Conservation (phyloP, 2,329 filamentous ascomycete species). For the Pyrenophora tritici-repentis region DNA sequence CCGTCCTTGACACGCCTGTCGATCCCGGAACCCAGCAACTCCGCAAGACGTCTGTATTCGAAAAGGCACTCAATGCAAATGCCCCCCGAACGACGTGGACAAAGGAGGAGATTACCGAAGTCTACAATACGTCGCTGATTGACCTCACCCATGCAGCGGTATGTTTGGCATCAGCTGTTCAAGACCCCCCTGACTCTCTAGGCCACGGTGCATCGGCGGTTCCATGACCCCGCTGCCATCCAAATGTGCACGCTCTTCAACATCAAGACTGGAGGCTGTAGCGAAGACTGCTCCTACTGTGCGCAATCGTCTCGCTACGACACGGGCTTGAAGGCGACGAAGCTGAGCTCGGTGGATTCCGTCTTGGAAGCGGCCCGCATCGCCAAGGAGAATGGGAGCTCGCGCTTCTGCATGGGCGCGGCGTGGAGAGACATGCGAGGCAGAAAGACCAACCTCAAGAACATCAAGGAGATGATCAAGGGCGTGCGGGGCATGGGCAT, state of each 20-base stretch:
- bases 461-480: conserved; percentile 83
- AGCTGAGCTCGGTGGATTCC: conserved; percentile 77
- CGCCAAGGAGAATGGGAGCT: conserved; percentile 83
- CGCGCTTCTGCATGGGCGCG: conserved; percentile 93
- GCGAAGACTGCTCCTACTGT: conserved; percentile 91
- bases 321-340: conserved; percentile 78
- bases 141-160: conserved; percentile 78
- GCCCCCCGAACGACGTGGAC: conserved; percentile 76
- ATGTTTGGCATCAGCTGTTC: conserved; percentile 21
- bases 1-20: conserved; percentile 39
- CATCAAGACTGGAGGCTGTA: conserved; percentile 93
- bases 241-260: conserved; percentile 96
- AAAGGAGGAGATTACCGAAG: conserved; percentile 76
- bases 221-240: conserved; percentile 81
- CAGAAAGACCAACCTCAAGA: conserved; percentile 79
- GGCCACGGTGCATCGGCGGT: conserved; percentile 79
- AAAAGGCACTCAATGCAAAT: conserved; percentile 63
- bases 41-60: conserved; percentile 31
- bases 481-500: conserved; percentile 82
- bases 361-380: conserved; percentile 78
- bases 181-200: conserved; percentile 43
- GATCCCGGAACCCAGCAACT: conserved; percentile 29
- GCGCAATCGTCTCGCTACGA: conserved; percentile 82
- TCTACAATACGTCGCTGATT: conserved; percentile 82
- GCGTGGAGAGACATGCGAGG: conserved; percentile 95